These are phyloP conservation scores for Ceratobasidium sp. DNA, from an alignment of 1,284 basidiomycete genomes.

Conservation along the genomic window DNA sequence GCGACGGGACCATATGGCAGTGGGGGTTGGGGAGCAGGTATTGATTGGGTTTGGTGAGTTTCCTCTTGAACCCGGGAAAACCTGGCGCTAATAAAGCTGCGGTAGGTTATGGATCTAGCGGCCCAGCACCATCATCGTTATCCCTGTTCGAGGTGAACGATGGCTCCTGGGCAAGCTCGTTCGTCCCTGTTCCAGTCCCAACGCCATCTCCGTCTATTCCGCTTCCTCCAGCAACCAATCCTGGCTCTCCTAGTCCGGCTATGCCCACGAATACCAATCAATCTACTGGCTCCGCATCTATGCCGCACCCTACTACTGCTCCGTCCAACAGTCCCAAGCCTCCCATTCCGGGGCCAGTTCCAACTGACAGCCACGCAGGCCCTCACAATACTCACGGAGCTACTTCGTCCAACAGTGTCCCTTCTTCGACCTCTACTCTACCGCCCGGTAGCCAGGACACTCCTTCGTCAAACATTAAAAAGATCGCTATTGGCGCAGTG, in stretches of 20 bases:
- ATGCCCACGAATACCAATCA: neutral
- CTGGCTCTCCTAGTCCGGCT: neutral
- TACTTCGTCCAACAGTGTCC: neutral
- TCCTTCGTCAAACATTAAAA: slow-evolving; percentile 44
- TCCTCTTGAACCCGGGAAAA: slow-evolving; percentile 40
- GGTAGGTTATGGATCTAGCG: slow-evolving; percentile 62
- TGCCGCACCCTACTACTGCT: neutral
- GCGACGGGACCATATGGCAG: slow-evolving; percentile 75
- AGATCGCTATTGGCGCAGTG: slow-evolving; percentile 63
- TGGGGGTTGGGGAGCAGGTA: slow-evolving; percentile 65
- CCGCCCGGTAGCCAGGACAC: slow-evolving; percentile 40
- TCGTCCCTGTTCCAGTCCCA: slow-evolving; percentile 49
- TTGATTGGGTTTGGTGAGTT: slow-evolving; percentile 79
- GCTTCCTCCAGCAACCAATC: neutral
- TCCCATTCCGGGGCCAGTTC: slow-evolving; percentile 54
- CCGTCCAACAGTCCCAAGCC: neutral
- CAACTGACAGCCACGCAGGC: slow-evolving; percentile 39
- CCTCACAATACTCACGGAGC: slow-evolving; percentile 4
- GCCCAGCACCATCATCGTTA: slow-evolving; percentile 60
- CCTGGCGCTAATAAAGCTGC: neutral
- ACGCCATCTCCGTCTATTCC: slow-evolving; percentile 43
- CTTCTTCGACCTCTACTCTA: neutral
- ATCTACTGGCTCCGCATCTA: neutral
- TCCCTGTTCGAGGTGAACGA: slow-evolving; percentile 61
- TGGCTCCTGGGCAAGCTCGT: slow-evolving; percentile 48